Percentiles rank a stretch among this genome's conserved stretches.
Conservation (phyloP, 2,329 filamentous ascomycete species). For the Penicillium verrucosum region DNA sequence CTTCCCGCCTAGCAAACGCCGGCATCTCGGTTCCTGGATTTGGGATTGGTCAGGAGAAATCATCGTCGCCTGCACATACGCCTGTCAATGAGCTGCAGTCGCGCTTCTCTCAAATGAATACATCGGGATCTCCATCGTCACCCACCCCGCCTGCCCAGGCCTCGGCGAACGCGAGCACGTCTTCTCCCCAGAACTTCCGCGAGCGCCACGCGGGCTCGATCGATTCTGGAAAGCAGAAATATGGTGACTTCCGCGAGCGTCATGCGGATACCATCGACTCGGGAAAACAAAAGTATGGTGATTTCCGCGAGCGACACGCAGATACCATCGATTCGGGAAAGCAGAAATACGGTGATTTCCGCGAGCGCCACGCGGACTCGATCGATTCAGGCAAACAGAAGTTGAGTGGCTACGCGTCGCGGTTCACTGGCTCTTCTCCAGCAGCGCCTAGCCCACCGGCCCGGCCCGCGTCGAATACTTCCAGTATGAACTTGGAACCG, state of each 20-base stretch:
- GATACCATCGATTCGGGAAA: constrained; percentile 63
- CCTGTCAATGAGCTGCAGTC: constrained; percentile 67
- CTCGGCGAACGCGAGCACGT: constrained; percentile 52
- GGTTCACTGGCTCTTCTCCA: constrained; percentile 6
- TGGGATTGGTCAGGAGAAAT: constrained; percentile 58
- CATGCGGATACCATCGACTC: constrained; percentile 61
- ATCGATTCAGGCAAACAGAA: constrained; percentile 59
- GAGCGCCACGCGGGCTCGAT: constrained; percentile 65
- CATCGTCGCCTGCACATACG: constrained; percentile 19
- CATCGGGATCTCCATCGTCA: constrained; percentile 30
- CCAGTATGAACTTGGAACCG: constrained; percentile 12
- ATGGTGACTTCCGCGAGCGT: constrained; percentile 63
- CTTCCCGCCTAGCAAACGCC: constrained; percentile 65
- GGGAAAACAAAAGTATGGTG: constrained; percentile 35
- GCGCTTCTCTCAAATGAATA: constrained; percentile 58
- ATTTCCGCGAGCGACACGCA: constrained; percentile 68
- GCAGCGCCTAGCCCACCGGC: constrained; percentile 3
- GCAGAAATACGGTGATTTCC: constrained; percentile 58
- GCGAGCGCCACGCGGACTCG: constrained; percentile 68
- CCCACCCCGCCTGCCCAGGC: constrained; percentile 39
- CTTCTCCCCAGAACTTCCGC: constrained; percentile 50
- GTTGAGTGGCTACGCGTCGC: constrained; percentile 44
- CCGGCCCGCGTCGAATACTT: not conserved
- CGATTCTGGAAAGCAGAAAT: not conserved
- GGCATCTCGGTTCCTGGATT: constrained; percentile 76